Evolutionary conservation across 1,139 yeast species (phyloP).

Genomic region (Magnusiomyces suaveolens): DNA sequence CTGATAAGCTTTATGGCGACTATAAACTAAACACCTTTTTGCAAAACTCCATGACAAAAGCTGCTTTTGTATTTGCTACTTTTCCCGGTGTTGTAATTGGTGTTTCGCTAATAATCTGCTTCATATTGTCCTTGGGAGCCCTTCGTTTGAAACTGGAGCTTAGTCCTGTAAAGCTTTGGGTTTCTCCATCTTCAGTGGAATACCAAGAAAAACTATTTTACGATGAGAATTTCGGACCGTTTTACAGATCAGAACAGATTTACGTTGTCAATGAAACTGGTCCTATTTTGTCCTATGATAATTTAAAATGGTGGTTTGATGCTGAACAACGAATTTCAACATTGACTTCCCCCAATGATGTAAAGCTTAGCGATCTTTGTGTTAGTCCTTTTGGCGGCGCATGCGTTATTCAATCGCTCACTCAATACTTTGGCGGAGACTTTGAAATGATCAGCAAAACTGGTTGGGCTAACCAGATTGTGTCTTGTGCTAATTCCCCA

Average conservation of each 20-base stretch:
- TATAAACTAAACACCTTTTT: slow-evolving; percentile 39
- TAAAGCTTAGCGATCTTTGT: slow-evolving; percentile 58
- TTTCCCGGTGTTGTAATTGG: slow-evolving; percentile 50
- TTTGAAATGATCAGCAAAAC: slow-evolving; percentile 41
- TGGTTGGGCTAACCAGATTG: slow-evolving; percentile 47
- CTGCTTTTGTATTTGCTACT: slow-evolving; percentile 37
- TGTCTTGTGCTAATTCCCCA: slow-evolving; percentile 63
- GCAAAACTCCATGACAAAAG: slow-evolving; percentile 38
- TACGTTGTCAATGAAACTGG: slow-evolving; percentile 64
- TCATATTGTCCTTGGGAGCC: slow-evolving; percentile 47
- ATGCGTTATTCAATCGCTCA: slow-evolving; percentile 83
- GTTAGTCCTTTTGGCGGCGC: slow-evolving; percentile 64
- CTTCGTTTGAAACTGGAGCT: slow-evolving; percentile 53
- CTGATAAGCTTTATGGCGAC: slow-evolving; percentile 23
- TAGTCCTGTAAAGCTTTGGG: slow-evolving; percentile 82
- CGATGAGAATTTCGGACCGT: slow-evolving; percentile 81
- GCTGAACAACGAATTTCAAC: slow-evolving; percentile 49
- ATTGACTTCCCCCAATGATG: slow-evolving; percentile 22
- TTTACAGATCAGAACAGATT: slow-evolving; percentile 79
- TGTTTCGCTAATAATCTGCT: slow-evolving; percentile 37
- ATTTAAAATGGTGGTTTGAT: slow-evolving; percentile 79
- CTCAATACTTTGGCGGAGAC: slow-evolving; percentile 76
- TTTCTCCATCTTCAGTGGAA: slow-evolving; percentile 67
- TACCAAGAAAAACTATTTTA: slow-evolving; percentile 58
- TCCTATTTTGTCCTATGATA: slow-evolving; percentile 54